Conservation (phyloP, 129 eudicot species). For the Mikania micrantha region DNA sequence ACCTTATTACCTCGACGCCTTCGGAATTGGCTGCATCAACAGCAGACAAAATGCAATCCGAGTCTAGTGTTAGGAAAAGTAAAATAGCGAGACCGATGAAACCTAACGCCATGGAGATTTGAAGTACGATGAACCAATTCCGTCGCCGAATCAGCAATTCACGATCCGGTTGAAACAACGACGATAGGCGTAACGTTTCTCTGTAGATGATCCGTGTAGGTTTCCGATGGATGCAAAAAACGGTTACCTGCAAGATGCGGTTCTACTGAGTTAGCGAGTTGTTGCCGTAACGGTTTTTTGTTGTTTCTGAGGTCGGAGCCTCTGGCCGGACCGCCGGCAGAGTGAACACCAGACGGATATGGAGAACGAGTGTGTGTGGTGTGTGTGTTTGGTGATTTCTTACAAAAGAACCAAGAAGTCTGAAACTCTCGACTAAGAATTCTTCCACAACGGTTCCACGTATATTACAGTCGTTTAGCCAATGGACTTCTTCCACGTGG, state of each 20-base stretch:
- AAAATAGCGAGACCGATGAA: constrained; percentile 62
- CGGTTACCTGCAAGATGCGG: neutral
- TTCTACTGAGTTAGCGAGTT: no score
- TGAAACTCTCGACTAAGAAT: neutral
- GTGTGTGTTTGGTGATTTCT: neutral
- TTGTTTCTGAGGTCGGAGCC: constrained; percentile 18
- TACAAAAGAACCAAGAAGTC: neutral
- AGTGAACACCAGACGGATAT: neutral
- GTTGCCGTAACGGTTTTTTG: constrained; percentile 42
- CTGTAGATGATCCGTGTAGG: constrained; percentile 51
- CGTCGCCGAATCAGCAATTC: constrained; percentile 55
- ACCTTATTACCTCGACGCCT: constrained; percentile 73
- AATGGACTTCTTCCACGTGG: constrained; percentile 32
- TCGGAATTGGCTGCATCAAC: constrained; percentile 63
- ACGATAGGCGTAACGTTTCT: constrained; percentile 24
- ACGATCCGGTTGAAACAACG: constrained; percentile 39
- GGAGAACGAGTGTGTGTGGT: constrained; percentile 4
- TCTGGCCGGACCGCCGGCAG: constrained; percentile 16
- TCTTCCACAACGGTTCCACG: constrained; percentile 23
- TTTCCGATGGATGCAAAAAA: no score
- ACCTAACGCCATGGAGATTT: constrained; percentile 65
- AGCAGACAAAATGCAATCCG: constrained; percentile 41
- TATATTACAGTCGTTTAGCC: constrained; percentile 5
- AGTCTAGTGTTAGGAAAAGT: constrained; percentile 61
- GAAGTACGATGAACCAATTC: constrained; percentile 58